Evolutionary conservation across 306 rosid species (phyloP).

Genomic region (Morella rubra): DNA sequence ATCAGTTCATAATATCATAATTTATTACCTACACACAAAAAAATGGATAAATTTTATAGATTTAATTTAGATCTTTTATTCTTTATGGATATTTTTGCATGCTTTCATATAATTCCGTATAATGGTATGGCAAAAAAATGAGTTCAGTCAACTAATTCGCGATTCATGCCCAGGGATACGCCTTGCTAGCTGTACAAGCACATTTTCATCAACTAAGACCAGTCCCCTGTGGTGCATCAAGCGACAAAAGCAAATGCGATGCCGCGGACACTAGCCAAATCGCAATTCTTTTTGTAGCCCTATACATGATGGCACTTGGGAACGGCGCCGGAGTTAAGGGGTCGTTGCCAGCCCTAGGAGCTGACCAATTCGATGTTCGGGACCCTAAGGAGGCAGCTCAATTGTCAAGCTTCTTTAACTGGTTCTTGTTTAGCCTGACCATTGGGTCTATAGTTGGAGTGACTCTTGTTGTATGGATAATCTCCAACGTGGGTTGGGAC

Average conservation of each 20-base stretch:
- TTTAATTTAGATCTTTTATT: too few species aligned
- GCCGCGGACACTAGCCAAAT: slow-evolving; percentile 37
- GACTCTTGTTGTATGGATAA: slow-evolving; percentile 61
- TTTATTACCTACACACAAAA: too few species aligned
- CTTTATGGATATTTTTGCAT: too few species aligned
- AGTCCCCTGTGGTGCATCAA: slow-evolving; percentile 37
- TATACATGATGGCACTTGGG: slow-evolving; percentile 77
- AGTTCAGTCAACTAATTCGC: too few species aligned
- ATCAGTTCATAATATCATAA: too few species aligned
- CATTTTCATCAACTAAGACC: slow-evolving; percentile 57
- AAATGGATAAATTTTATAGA: too few species aligned
- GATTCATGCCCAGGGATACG: slow-evolving; percentile 52
- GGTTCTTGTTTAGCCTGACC: slow-evolving; percentile 76
- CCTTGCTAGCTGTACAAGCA: slow-evolving; percentile 60
- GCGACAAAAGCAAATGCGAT: slow-evolving; percentile 39
- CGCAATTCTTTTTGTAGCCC: slow-evolving; percentile 59
- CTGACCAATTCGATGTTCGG: slow-evolving; percentile 69
- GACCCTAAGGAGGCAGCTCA: slow-evolving; percentile 62
- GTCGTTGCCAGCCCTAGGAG: slow-evolving; percentile 76
- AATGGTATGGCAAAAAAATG: too few species aligned
- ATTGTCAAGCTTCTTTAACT: slow-evolving; percentile 80
- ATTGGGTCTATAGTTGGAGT: slow-evolving; percentile 65
- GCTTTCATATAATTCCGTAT: too few species aligned
- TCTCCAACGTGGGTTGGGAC: slow-evolving; percentile 68
- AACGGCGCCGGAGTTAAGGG: slow-evolving; percentile 64